phyloP scores from a whole-genome alignment of 2,329 filamentous ascomycete genomes.

The Plectosphaerella plurivora region DNA sequence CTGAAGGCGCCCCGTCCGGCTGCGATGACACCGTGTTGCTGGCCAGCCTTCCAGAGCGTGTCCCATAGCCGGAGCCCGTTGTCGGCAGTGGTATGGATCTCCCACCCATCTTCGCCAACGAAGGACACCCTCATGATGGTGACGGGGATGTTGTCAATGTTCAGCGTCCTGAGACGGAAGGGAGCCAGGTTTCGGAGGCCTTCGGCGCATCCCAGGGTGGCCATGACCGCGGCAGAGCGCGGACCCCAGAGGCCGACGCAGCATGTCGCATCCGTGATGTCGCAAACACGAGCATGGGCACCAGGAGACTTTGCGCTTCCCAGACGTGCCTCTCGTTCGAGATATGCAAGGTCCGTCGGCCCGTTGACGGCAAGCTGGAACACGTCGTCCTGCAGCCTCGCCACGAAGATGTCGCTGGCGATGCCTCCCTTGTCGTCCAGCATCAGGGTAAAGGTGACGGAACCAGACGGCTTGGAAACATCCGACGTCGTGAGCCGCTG shows the following conservation, averaged over 20 bases:
- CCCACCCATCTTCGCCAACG: constrained; percentile 59
- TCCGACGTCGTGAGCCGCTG: constrained; percentile 48
- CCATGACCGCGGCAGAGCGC: constrained; percentile 45
- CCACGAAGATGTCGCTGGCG: constrained; percentile 52
- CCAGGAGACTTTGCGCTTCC: constrained; percentile 35
- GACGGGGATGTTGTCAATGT: constrained; percentile 52
- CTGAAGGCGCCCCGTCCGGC: constrained; percentile 56
- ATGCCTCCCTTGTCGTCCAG: constrained; percentile 50
- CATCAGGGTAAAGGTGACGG: constrained; percentile 52
- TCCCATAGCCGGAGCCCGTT: constrained; percentile 57
- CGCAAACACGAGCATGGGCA: constrained; percentile 46
- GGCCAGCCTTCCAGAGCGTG: constrained; percentile 48
- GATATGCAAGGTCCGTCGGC: constrained; percentile 48
- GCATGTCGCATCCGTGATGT: constrained; percentile 56
- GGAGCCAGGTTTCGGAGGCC: constrained; percentile 40
- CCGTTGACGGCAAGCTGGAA: constrained; percentile 56
- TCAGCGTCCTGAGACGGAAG: constrained; percentile 42
- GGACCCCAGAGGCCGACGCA: constrained; percentile 62
- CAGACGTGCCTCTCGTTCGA: constrained; percentile 45
- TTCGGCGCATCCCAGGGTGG: constrained; percentile 37
- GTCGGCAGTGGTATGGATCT: constrained; percentile 57
- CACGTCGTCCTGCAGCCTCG: constrained; percentile 40
- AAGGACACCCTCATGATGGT: constrained; percentile 52
- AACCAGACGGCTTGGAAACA: constrained; percentile 39
- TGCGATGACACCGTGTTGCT: constrained; percentile 50